Percentiles rank a stretch among this genome's conserved stretches.
Conservation (phyloP, 306 rosid genomes). For the Corylus americana region DNA sequence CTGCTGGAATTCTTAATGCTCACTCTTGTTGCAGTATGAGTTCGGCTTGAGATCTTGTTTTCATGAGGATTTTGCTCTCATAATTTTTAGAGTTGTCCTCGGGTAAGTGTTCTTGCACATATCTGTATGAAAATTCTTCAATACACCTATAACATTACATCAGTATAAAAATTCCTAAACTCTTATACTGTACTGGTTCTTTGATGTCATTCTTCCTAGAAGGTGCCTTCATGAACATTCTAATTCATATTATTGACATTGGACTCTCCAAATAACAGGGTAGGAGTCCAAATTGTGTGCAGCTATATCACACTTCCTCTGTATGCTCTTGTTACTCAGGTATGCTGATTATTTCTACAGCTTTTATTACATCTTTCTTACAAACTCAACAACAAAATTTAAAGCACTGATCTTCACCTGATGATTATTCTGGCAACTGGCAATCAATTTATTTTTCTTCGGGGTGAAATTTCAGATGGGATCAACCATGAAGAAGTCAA, state of each 20-base stretch:
- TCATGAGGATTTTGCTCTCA: slow-evolving; percentile 55
- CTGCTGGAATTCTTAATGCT: slow-evolving; percentile 23
- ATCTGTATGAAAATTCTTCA: not conserved
- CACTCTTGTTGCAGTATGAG: slow-evolving; percentile 74
- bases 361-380: too few species aligned
- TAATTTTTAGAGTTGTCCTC: slow-evolving; percentile 57
- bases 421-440: not conserved
- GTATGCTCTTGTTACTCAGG: slow-evolving; percentile 94
- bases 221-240: too few species aligned
- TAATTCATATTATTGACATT: too few species aligned
- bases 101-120: slow-evolving; percentile 52
- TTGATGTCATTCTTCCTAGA: too few species aligned
- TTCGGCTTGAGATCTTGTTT: slow-evolving; percentile 88
- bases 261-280: slow-evolving; percentile 39
- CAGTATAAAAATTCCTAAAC: too few species aligned
- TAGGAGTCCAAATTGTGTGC: slow-evolving; percentile 76
- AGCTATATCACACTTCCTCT: slow-evolving; percentile 93
- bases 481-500: slow-evolving; percentile 89
- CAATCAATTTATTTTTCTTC: not conserved
- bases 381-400: too few species aligned
- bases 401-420: too few species aligned
- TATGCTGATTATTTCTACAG: slow-evolving; percentile 10
- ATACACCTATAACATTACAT: not conserved
- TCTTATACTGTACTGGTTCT: too few species aligned
- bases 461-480: slow-evolving; percentile 67